Conservation (phyloP, 495 filamentous ascomycete species). For the Aspergillus haitiensis region DNA sequence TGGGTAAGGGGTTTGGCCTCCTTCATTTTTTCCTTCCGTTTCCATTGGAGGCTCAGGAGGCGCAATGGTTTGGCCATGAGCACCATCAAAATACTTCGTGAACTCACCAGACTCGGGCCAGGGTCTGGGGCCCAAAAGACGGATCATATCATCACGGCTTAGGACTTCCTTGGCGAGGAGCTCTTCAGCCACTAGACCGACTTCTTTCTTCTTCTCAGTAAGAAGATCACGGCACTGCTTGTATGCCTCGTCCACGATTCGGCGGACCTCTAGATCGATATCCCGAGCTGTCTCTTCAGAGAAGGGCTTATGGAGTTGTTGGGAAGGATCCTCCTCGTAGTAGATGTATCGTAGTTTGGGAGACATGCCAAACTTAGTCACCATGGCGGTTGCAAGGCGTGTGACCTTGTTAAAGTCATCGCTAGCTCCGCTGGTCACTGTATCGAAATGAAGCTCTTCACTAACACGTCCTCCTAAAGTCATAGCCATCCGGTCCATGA, state of each 20-base stretch:
- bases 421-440: slow-evolving; percentile 87
- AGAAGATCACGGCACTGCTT: slow-evolving; percentile 83
- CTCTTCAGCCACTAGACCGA: slow-evolving; percentile 91
- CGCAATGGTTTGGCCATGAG: slow-evolving; percentile 48
- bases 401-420: slow-evolving; percentile 99
- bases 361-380: slow-evolving; percentile 97
- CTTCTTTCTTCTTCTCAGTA: slow-evolving; percentile 78
- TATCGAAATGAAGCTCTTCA: slow-evolving; percentile 94
- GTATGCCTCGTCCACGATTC: slow-evolving; percentile 89
- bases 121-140: slow-evolving; percentile 77
- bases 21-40: slow-evolving; percentile 43
- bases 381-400: slow-evolving; percentile 91
- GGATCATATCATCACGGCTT: slow-evolving; percentile 83
- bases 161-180: slow-evolving; percentile 88
- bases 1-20: slow-evolving; percentile 45
- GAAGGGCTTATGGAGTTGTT: slow-evolving; percentile 89
- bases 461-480: slow-evolving; percentile 91
- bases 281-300: slow-evolving; percentile 87
- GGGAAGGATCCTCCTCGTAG: slow-evolving; percentile 77
- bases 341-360: slow-evolving; percentile 87
- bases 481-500: slow-evolving; percentile 99
- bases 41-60: slow-evolving; percentile 55
- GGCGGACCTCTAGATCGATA: slow-evolving; percentile 86
- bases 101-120: slow-evolving; percentile 87
- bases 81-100: slow-evolving; percentile 80